Conservation (phyloP, 2,329 filamentous ascomycete species). For the Pestalotiopsis sp. region DNA sequence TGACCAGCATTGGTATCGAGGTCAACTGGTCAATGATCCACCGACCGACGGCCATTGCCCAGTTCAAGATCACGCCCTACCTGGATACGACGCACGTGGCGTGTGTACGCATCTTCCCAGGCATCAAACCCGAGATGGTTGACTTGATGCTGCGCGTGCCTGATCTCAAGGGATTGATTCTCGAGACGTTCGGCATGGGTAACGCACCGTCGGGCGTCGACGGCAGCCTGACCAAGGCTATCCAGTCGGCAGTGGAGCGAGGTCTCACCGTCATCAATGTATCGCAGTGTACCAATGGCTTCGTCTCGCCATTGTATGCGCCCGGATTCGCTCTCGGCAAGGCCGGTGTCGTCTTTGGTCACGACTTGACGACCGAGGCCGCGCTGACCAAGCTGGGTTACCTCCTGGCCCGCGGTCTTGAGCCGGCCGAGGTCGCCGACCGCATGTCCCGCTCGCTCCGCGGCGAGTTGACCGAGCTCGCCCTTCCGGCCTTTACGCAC, state of each 20-base stretch:
- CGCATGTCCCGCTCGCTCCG: constrained; percentile 77
- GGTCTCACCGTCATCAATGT: constrained; percentile 89
- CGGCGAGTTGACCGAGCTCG: constrained; percentile 82
- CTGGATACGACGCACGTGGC: constrained; percentile 88
- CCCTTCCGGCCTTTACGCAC: constrained; percentile 75
- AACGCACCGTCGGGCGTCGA: constrained; percentile 86
- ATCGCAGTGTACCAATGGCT: constrained; percentile 82
- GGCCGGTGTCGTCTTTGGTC: constrained; percentile 85
- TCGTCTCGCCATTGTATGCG: constrained; percentile 78
- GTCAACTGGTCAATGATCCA: constrained; percentile 81
- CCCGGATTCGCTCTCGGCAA: constrained; percentile 77
- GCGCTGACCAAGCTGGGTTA: constrained; percentile 91
- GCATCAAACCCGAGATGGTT: constrained; percentile 92
- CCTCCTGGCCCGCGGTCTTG: constrained; percentile 70
- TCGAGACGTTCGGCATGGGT: constrained; percentile 92
- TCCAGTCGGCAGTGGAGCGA: constrained; percentile 75
- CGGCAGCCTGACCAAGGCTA: constrained; percentile 76
- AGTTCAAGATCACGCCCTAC: constrained; percentile 74
- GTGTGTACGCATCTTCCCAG: constrained; percentile 87
- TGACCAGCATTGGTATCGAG: constrained; percentile 79
- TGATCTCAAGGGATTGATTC: constrained; percentile 78
- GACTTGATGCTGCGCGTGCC: constrained; percentile 79
- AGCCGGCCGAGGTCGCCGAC: constrained; percentile 65
- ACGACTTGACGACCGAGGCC: constrained; percentile 88
- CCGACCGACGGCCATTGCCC: constrained; percentile 72